Evolutionary conservation across 1,139 yeast species (phyloP), one percentile per base, ranked within the genome.

Genomic region (Candida neerlandica): DNA sequence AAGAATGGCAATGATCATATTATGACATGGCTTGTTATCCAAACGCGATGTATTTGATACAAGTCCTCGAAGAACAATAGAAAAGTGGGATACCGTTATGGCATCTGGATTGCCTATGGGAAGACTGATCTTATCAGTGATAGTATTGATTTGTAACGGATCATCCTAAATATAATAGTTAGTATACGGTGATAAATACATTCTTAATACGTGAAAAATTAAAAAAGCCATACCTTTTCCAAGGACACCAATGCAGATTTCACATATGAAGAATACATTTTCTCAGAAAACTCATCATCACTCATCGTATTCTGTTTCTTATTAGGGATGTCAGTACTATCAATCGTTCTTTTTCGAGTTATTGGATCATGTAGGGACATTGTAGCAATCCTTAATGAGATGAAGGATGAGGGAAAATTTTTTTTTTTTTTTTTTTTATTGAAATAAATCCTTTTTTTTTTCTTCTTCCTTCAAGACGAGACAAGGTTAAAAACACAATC

Each of bases 191-290:
- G 23, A 21, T 21, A 21, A 21, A 21, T n/a, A n/a, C n/a, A n/a
- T n/a, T n/a, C n/a, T n/a, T n/a, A n/a, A 6, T 21, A 6, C 4
- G 23, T 21, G 23, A 4, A 4, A 21, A 21, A 21, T 21, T 6
- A 21, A 21, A 21, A 21, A 4, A 4, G 23, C 4, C 23, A 21
- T 21, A 21, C 23, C 69, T 75, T 80, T 54, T 86, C 91, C 60
- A 86, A 71, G 49, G 86, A 81, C 47, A 84, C 86, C 56, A 89
- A 70, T 34, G 95, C 95, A 50, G 88, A 79, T 57, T 78, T 80
- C 30, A 87, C 84, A 62, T 79, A 82, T 41, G 87, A 76, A 46
- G 77, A 69, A 67, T 84, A 87, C 80, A 86, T 78, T 63, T 81
- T 78, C 48, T 78, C 81, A 37, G 81, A 70, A 58, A 79, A 75